phyloP scores from a whole-genome alignment of 257 asterid genomes.

The Fraxinus pennsylvanica region DNA sequence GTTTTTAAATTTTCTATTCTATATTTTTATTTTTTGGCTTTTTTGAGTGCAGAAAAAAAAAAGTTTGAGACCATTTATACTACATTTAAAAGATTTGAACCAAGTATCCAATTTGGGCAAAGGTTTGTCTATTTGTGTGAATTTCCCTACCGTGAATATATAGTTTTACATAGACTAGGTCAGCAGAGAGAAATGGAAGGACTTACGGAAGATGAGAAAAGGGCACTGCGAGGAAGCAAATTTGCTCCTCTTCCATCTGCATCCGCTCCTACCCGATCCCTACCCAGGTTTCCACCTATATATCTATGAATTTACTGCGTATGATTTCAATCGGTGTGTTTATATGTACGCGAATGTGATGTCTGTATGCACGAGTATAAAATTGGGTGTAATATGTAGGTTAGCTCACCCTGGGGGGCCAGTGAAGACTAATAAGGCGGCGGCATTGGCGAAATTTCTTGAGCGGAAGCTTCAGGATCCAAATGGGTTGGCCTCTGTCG shows the following conservation, averaged over 20 bases:
- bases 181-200: constrained; percentile 51
- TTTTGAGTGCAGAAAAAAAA: neutral
- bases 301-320: neutral
- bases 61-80: neutral
- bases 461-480: constrained; percentile 88
- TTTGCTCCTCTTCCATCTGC: constrained; percentile 90
- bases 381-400: constrained; percentile 41
- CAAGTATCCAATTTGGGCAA: neutral
- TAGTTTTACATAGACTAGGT: neutral
- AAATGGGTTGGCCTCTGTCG: constrained; percentile 71
- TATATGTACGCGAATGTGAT: neutral
- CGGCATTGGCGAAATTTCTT: constrained; percentile 89
- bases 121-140: neutral
- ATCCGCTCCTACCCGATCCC: constrained; percentile 38
- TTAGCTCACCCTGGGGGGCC: constrained; percentile 95
- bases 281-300: constrained; percentile 50
- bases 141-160: neutral
- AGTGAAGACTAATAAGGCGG: constrained; percentile 93
- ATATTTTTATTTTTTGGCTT: too few relatives aligned
- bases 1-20: too few relatives aligned
- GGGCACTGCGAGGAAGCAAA: constrained; percentile 92
- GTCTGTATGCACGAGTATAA: neutral
- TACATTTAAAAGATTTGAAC: too few relatives aligned
- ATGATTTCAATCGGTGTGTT: neutral
- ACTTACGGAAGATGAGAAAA: constrained; percentile 83